Conservation (phyloP, 257 asterid species). For the Solanum chmielewskii region DNA sequence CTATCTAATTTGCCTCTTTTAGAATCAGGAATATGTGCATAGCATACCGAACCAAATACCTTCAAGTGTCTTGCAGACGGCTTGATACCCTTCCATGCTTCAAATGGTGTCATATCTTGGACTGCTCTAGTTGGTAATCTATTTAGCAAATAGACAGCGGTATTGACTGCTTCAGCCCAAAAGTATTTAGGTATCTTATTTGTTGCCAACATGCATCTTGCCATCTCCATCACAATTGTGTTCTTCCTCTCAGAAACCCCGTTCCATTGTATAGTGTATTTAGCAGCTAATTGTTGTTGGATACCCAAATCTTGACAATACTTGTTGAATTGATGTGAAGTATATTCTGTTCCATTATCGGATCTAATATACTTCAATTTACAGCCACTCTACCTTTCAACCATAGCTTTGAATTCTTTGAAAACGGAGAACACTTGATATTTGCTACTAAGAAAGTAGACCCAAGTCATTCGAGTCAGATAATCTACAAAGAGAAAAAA, state of each 20-base stretch:
- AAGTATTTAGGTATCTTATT: not conserved
- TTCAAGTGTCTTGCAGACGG: not conserved
- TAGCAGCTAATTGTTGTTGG: not conserved
- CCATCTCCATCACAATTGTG: no score
- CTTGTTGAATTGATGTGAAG: not conserved
- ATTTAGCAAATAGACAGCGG: no score
- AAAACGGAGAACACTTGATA: no score
- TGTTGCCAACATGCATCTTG: not conserved
- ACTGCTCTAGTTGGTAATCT: not conserved
- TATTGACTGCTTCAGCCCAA: not conserved
- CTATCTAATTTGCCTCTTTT: not conserved
- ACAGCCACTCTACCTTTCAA: not conserved
- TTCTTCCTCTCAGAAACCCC: no score
- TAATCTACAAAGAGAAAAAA: not conserved
- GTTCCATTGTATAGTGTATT: not conserved
- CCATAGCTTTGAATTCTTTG: not conserved
- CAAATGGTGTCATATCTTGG: not conserved
- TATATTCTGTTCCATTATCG: not conserved
- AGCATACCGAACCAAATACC: not conserved
- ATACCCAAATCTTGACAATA: not conserved
- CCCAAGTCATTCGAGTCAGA: not conserved
- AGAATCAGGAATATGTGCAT: not conserved
- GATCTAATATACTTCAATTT: not conserved
- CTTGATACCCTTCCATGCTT: not conserved
- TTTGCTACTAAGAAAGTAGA: no score